Evolutionary conservation across 2,329 filamentous ascomycete genomes (phyloP).

Genomic region (Botryosphaeria dothidea): DNA sequence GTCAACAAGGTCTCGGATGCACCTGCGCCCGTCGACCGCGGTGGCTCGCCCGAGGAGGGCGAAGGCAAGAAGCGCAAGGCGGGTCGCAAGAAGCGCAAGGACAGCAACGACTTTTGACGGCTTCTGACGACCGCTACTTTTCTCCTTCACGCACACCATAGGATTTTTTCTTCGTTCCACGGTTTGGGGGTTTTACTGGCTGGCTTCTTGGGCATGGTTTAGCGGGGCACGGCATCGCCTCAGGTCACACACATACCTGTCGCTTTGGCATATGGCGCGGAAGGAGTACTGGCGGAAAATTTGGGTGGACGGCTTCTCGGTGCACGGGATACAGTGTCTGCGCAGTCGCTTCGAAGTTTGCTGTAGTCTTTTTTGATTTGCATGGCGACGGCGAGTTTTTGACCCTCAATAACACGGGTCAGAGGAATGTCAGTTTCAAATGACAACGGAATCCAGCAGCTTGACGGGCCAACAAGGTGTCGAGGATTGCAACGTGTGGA

Average conservation of each 20-base stretch:
- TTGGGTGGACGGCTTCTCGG: not conserved
- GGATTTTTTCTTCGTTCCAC: not conserved
- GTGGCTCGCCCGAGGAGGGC: constrained; percentile 46
- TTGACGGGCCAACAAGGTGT: constrained; percentile 12
- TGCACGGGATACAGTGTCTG: not conserved
- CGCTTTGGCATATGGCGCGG: constrained; percentile 5
- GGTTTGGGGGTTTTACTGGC: not conserved
- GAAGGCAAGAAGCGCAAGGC: constrained; percentile 48
- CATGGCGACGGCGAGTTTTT: constrained; percentile 8
- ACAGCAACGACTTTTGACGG: constrained; percentile 37
- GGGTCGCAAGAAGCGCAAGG: constrained; percentile 39
- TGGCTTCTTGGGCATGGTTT: constrained; percentile 5
- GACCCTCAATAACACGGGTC: not conserved
- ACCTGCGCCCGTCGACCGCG: constrained; percentile 46
- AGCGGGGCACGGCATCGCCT: not conserved
- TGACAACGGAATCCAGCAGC: not conserved
- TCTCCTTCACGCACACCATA: not conserved
- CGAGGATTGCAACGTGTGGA: not conserved
- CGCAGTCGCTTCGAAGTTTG: not conserved
- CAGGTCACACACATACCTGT: constrained; percentile 1
- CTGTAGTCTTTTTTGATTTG: not conserved
- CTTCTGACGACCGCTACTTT: not conserved
- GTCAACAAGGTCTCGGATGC: constrained; percentile 78
- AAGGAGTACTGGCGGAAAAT: constrained; percentile 12
- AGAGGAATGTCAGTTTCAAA: constrained; percentile 1